A percentile compares a stretch with the other conserved stretches of the same genome.
Evolutionary conservation across 345 rosid species (phyloP).

Genomic region (Acer yangbiense): DNA sequence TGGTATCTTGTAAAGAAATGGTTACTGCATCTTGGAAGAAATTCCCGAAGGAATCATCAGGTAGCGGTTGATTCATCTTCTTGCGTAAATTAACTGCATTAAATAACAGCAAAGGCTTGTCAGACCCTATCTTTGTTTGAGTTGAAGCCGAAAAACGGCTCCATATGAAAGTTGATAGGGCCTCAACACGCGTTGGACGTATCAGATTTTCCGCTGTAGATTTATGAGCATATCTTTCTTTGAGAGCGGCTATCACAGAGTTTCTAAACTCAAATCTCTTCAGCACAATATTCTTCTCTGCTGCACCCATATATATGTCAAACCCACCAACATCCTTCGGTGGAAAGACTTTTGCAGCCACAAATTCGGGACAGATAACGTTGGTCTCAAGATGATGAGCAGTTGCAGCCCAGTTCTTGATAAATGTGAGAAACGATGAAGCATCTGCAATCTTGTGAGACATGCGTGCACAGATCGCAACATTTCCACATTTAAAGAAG

Average conservation of each 20-base stretch:
- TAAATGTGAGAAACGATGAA: constrained; percentile 1
- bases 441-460: constrained; percentile 13
- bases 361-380: constrained; percentile 25
- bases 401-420: constrained; percentile 11
- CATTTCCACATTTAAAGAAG: neutral
- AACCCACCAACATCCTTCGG: constrained; percentile 27
- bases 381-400: constrained; percentile 13
- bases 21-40: constrained; percentile 15
- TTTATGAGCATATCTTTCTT: constrained; percentile 19
- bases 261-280: constrained; percentile 44
- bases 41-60: constrained; percentile 47
- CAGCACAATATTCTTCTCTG: constrained; percentile 34
- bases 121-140: constrained; percentile 8
- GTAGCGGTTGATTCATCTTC: constrained; percentile 28
- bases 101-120: constrained; percentile 24
- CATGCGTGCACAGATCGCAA: neutral
- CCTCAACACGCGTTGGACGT: constrained; percentile 42
- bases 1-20: constrained; percentile 1
- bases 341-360: constrained; percentile 43
- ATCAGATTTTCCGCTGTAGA: neutral
- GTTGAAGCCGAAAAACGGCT: constrained; percentile 40
- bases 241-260: constrained; percentile 28
- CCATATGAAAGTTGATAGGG: constrained; percentile 47
- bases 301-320: constrained; percentile 20
- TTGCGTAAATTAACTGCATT: constrained; percentile 47